Conservation (phyloP, 2,329 filamentous ascomycete genomes). For the Colletotrichum sidae region DNA sequence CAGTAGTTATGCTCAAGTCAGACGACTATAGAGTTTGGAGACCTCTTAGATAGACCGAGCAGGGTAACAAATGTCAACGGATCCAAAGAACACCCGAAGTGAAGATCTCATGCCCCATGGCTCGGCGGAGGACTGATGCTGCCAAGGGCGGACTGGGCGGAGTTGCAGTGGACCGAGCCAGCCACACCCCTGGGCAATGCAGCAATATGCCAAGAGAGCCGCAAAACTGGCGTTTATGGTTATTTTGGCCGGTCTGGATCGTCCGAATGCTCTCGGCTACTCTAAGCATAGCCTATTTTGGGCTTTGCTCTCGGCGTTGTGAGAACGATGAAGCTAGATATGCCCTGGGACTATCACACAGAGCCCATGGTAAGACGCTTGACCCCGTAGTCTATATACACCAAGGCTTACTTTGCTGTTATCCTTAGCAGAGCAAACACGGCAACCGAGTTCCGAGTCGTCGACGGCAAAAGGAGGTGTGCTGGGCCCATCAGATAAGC, state of each 20-base stretch:
- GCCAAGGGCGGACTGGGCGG: conserved; percentile 1
- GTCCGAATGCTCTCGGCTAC: not conserved
- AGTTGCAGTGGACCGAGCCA: not conserved
- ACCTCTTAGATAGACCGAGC: fast-evolving
- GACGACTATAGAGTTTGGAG: not conserved
- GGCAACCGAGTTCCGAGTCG: no score
- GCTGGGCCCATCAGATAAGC: conserved; percentile 4
- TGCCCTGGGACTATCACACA: no score
- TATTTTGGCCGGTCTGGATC: not conserved
- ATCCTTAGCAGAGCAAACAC: no score
- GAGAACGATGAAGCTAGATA: no score
- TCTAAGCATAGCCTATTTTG: not conserved
- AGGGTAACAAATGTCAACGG: not conserved
- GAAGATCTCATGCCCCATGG: not conserved
- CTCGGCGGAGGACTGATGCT: not conserved
- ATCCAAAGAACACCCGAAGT: not conserved
- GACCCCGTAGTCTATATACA: no score
- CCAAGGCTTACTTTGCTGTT: no score
- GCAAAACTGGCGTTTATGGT: conserved; percentile 3
- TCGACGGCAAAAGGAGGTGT: not conserved
- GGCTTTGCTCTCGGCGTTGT: no score
- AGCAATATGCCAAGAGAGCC: not conserved
- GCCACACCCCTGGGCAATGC: not conserved
- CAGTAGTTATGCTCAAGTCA: not conserved
- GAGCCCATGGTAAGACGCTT: no score